phyloP scores from a whole-genome alignment of 495 filamentous ascomycete genomes.

The Cercophora sp. region DNA sequence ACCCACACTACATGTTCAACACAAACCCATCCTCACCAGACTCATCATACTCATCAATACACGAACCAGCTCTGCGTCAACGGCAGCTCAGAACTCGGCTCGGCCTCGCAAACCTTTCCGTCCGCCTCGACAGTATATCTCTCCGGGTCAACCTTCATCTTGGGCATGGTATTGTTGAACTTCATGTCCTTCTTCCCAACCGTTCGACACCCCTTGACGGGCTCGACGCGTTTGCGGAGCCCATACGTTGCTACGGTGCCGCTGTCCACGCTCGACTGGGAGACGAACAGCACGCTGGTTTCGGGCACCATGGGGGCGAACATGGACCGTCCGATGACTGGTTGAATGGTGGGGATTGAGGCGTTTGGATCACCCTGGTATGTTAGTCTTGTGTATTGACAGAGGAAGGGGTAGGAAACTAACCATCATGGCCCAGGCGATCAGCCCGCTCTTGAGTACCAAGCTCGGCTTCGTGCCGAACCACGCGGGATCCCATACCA shows the following conservation, averaged over 20 bases:
- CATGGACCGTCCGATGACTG: conserved; percentile 82
- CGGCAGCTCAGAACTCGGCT: conserved; percentile 68
- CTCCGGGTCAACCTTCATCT: conserved; percentile 93
- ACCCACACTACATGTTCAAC: no score
- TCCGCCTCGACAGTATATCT: conserved; percentile 88
- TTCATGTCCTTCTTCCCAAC: conserved; percentile 93
- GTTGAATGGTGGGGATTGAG: conserved; percentile 87
- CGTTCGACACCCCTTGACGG: conserved; percentile 73
- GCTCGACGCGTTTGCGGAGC: conserved; percentile 74
- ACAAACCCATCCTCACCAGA: no score
- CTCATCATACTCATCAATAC: conserved; percentile 59
- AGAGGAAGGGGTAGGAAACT: conserved; percentile 16
- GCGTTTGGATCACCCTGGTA: conserved; percentile 85
- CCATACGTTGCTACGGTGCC: conserved; percentile 67
- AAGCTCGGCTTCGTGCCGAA: conserved; percentile 85
- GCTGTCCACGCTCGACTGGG: conserved; percentile 60
- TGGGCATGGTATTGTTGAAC: conserved; percentile 81
- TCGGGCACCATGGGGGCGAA: conserved; percentile 71
- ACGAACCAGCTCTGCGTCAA: conserved; percentile 79
- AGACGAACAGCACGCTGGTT: conserved; percentile 81
- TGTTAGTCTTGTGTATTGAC: neutral
- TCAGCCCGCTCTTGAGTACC: conserved; percentile 89
- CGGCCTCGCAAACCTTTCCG: conserved; percentile 68
- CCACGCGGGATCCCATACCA: conserved; percentile 79
- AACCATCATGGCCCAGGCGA: conserved; percentile 83